Evolutionary conservation across 2,329 filamentous ascomycete genomes (phyloP), one percentile per base, ranked within the genome.

Genomic region (Ceratocystis colombiana): DNA sequence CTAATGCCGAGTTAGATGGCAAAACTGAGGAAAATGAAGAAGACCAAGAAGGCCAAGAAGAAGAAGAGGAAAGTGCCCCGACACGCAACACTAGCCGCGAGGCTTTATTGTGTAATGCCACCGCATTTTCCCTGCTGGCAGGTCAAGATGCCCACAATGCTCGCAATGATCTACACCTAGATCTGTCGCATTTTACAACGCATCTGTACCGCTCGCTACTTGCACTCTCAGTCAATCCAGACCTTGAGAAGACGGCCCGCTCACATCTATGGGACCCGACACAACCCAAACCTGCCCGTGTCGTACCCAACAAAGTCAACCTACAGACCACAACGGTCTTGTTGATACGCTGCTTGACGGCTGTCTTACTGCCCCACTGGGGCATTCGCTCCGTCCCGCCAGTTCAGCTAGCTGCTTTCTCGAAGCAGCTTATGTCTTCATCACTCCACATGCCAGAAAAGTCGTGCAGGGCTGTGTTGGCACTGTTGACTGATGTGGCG

Each of bases 301-400:
- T 77, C 65, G 72, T 74, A 62, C 76, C 77, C 53, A 74, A 79
- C 48, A 94, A 89, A 75, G 85, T 99, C 77, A 97, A 99, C 77
- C 86, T 96, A 66, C 89, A 96, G 73, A 99, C 94, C 0, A 96
- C 92, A 0, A 94, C 92, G 1, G 91, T 96, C 20, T 86, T 99
- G 30, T 84, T 99, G 64, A 83, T 97, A 68, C 88, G 92, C 69
- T 94, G 90, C 64, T 81, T 99, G 5, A 88, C 89, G 5, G 87
- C 88, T 1, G 84, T 92, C 41, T 84, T 99, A 22, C 80, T 96
- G 0, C 90, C 93, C 0, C 78, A 84, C 61, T 84, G 87, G 76
- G 83, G 88, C 75, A 80, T 90, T 71, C 83, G 88, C 72, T 81
- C 88, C 67, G 82, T 91, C 1, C 90, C 94, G 0, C 91, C 92